Conservation (phyloP, 192 early-diverging fungal species). For the Mortierella antarctica region DNA sequence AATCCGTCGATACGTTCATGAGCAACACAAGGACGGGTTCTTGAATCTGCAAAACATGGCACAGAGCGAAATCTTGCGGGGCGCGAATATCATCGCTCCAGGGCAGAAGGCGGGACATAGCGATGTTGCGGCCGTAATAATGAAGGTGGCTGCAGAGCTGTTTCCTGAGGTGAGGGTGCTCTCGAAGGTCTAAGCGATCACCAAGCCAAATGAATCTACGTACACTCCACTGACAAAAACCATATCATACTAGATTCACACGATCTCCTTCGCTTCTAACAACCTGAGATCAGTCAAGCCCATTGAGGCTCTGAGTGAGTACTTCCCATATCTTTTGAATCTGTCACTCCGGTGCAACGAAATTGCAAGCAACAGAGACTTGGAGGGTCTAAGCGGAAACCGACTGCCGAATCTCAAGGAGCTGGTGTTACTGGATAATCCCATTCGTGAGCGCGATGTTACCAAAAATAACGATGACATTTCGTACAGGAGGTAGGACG, state of each 20-base stretch:
- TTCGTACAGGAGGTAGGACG: conserved; percentile 34
- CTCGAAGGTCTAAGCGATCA: neutral
- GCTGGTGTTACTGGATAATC: conserved; percentile 56
- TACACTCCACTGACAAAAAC: neutral
- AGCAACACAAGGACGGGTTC: conserved; percentile 23
- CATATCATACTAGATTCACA: conserved; percentile 36
- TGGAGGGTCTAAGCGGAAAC: conserved; percentile 46
- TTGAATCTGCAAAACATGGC: conserved; percentile 43
- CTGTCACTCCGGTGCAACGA: conserved; percentile 59
- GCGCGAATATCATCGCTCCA: conserved; percentile 17
- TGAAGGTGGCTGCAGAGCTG: conserved; percentile 28
- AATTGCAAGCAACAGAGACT: conserved; percentile 35
- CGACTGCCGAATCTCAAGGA: conserved; percentile 46
- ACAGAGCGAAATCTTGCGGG: conserved; percentile 13
- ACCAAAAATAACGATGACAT: conserved; percentile 44
- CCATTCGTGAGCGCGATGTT: conserved; percentile 33
- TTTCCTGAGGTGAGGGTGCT: conserved; percentile 29
- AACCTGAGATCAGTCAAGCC: conserved; percentile 36
- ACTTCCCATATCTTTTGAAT: conserved; percentile 57
- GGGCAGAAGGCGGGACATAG: conserved; percentile 6
- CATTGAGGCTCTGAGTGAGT: conserved; percentile 31
- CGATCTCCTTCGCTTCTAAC: conserved; percentile 56
- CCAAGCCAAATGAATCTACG: neutral
- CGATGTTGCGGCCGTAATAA: conserved; percentile 38
- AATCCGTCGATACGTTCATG: conserved; percentile 22